phyloP scores from a whole-genome alignment of 164 flowering plant species.

The Vitis riparia region DNA sequence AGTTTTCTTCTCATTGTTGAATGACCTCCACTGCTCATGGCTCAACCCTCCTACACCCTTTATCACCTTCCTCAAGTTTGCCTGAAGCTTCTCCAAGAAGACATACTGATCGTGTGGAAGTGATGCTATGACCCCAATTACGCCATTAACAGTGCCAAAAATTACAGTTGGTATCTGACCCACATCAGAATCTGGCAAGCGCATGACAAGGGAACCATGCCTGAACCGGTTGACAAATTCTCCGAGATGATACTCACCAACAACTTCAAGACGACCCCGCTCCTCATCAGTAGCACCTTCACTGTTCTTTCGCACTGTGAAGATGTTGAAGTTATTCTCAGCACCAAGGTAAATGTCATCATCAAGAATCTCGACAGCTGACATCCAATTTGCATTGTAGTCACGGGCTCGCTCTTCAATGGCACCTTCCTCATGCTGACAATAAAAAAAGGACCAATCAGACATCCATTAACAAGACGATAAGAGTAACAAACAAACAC shows the following conservation, averaged over 20 bases:
- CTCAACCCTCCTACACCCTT: constrained; percentile 95
- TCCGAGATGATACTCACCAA: constrained; percentile 93
- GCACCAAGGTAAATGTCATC: constrained; percentile 94
- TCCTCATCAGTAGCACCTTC: constrained; percentile 99
- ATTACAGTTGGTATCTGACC: constrained; percentile 92
- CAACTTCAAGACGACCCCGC: constrained; percentile 85
- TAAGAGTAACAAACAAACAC: neutral
- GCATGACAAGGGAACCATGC: constrained; percentile 97
- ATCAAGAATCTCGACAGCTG: constrained; percentile 93
- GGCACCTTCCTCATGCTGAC: constrained; percentile 96
- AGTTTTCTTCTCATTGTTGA: constrained; percentile 85
- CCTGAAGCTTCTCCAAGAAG: constrained; percentile 83
- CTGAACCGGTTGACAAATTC: constrained; percentile 86
- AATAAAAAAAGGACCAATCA: neutral
- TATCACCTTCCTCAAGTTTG: constrained; percentile 77
- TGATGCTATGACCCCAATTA: constrained; percentile 88
- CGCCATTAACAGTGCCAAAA: constrained; percentile 90
- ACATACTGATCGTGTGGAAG: constrained; percentile 81
- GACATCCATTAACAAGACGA: neutral
- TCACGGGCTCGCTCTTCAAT: constrained; percentile 97
- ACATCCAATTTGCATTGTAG: constrained; percentile 98
- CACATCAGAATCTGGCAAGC: constrained; percentile 90
- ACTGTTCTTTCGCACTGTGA: constrained; percentile 88
- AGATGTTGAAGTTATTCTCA: constrained; percentile 84
- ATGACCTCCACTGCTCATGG: constrained; percentile 97